Conservation (phyloP, 2,329 filamentous ascomycete genomes). For the Parascedosporium putredinis region DNA sequence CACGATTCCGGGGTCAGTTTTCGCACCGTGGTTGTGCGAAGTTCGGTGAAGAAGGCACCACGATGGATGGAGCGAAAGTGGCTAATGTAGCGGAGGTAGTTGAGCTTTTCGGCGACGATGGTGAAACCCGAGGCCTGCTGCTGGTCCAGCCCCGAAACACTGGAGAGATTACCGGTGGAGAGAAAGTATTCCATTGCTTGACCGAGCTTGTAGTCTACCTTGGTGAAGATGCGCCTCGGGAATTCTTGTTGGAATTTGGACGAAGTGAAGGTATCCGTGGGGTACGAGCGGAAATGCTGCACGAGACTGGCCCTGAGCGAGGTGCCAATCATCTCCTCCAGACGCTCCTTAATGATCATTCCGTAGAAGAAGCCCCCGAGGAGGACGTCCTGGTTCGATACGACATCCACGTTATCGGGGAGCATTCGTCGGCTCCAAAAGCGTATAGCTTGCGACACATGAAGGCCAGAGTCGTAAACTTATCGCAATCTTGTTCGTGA, state of each 20-base stretch:
- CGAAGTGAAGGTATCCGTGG: constrained; percentile 64
- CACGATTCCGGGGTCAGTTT: constrained; percentile 94
- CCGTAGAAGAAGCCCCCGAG: constrained; percentile 89
- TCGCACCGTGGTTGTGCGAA: constrained; percentile 94
- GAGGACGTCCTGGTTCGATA: constrained; percentile 91
- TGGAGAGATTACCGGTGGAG: constrained; percentile 87
- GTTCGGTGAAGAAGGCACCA: constrained; percentile 95
- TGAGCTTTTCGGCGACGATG: constrained; percentile 96
- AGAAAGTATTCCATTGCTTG: constrained; percentile 87
- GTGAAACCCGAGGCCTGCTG: constrained; percentile 94
- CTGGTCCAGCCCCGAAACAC: constrained; percentile 82
- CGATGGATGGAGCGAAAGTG: constrained; percentile 99
- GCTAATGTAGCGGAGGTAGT: constrained; percentile 96
- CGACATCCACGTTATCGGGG: constrained; percentile 91
- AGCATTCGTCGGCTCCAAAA: constrained; percentile 83
- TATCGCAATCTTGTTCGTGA: constrained; percentile 75
- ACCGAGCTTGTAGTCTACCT: constrained; percentile 81
- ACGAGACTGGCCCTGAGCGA: constrained; percentile 41
- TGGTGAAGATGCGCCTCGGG: constrained; percentile 62
- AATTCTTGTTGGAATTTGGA: constrained; percentile 73
- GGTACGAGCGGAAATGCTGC: constrained; percentile 45
- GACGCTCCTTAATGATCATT: constrained; percentile 87
- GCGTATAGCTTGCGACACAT: constrained; percentile 96
- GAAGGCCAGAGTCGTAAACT: constrained; percentile 87
- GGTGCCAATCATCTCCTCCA: constrained; percentile 73